phyloP scores from a whole-genome alignment of 2,329 filamentous ascomycete genomes.

The Mycosphaerelloides madeirae region DNA sequence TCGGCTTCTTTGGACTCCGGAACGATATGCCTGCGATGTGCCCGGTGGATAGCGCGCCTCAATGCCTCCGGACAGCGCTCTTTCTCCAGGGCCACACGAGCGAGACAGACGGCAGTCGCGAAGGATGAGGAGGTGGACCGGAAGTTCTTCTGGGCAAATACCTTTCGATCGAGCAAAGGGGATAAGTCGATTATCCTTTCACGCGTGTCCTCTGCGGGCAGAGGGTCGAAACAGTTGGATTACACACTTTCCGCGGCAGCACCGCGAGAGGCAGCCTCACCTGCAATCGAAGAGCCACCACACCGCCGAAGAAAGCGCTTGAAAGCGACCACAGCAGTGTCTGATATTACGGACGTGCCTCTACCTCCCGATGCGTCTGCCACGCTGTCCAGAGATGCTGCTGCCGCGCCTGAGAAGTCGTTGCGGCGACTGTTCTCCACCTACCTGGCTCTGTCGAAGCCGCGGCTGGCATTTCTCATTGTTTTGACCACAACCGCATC shows the following conservation, averaged over 20 bases:
- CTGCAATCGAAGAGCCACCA: conserved; percentile 24
- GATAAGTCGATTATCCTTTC: conserved; percentile 7
- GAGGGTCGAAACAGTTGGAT: conserved; percentile 1
- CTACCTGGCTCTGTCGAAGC: conserved; percentile 90
- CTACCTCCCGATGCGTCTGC: conserved; percentile 59
- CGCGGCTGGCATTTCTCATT: conserved; percentile 84
- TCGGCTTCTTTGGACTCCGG: conserved; percentile 8
- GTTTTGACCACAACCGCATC: conserved; percentile 85
- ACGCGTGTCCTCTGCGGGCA: conserved; percentile 1
- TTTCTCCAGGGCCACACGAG: conserved; percentile 16
- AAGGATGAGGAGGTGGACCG: conserved; percentile 26
- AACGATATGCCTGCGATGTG: conserved; percentile 29
- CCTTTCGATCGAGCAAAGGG: conserved; percentile 15
- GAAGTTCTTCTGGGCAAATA: conserved; percentile 35
- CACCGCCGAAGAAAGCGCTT: conserved; percentile 33
- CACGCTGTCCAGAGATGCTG: conserved; percentile 54
- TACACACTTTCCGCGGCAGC: conserved; percentile 6
- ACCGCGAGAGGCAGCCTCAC: neutral
- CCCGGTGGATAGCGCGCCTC: conserved; percentile 21
- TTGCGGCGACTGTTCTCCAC: conserved; percentile 66
- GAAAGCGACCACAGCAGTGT: conserved; percentile 26
- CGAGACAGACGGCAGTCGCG: conserved; percentile 21
- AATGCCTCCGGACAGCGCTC: conserved; percentile 13
- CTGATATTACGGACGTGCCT: conserved; percentile 14
- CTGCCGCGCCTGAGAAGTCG: conserved; percentile 52